Conservation (phyloP, 2,329 filamentous ascomycete genomes). For the Coniochaeta sp. region DNA sequence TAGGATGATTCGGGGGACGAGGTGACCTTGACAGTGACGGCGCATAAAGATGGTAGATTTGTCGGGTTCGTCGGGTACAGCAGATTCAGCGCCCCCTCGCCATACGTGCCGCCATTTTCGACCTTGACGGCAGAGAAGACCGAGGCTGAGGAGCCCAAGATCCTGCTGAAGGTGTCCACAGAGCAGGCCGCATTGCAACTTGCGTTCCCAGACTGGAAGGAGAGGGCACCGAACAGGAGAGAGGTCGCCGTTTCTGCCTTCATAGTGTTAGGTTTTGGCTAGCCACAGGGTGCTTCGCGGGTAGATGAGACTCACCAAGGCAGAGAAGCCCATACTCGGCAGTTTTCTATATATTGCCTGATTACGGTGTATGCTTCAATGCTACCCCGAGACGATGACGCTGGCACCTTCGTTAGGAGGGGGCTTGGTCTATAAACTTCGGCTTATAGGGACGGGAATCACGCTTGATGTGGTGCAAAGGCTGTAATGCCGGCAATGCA, state of each 20-base stretch:
- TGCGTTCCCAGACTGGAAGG: neutral
- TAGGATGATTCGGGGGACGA: slow-evolving; percentile 18
- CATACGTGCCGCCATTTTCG: slow-evolving; percentile 12
- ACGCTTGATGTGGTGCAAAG: too few relatives aligned
- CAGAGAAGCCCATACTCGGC: neutral
- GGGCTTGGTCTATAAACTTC: neutral
- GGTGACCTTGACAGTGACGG: slow-evolving; percentile 20
- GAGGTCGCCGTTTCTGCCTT: neutral
- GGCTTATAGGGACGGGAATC: neutral
- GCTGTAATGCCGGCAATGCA: too few relatives aligned
- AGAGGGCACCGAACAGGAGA: neutral
- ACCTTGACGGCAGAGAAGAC: slow-evolving; percentile 4
- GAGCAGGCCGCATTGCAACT: neutral
- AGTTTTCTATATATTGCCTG: neutral
- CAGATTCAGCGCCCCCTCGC: slow-evolving; percentile 14
- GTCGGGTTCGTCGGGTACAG: slow-evolving; percentile 18
- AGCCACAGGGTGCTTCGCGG: neutral
- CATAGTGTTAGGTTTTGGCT: neutral
- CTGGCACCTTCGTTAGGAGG: neutral
- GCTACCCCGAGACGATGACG: neutral
- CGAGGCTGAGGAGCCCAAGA: neutral
- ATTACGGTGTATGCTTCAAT: neutral
- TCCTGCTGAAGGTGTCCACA: neutral
- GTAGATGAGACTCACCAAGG: neutral
- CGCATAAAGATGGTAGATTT: slow-evolving; percentile 23